phyloP scores from a whole-genome alignment of 331 rosid species.

The Pyracantha coccinea region DNA sequence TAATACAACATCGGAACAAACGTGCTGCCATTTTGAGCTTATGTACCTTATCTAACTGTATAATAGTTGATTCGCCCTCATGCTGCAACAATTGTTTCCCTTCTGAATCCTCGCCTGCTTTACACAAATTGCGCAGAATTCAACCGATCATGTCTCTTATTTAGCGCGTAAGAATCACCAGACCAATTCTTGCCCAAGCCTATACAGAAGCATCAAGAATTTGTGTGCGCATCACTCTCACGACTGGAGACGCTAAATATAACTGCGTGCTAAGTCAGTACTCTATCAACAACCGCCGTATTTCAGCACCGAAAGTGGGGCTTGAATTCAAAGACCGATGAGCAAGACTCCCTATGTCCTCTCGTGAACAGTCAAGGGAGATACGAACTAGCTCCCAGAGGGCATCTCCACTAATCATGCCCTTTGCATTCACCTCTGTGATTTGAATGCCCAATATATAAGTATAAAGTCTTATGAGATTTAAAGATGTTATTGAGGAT shows the following conservation, averaged over 20 bases:
- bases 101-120: conserved; percentile 9
- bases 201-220: conserved; percentile 9
- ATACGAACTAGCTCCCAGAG: conserved; percentile 96
- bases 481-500: background rate
- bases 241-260: background rate
- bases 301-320: conserved; percentile 66
- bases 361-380: conserved; percentile 87
- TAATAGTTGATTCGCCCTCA: background rate
- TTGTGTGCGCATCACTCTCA: background rate
- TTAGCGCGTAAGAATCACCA: background rate
- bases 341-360: conserved; percentile 89
- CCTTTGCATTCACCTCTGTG: conserved; percentile 91
- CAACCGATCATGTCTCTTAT: background rate
- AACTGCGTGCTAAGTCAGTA: conserved; percentile 22
- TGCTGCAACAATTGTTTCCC: background rate
- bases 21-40: background rate
- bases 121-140: conserved; percentile 19
- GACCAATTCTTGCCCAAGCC: conserved; percentile 1
- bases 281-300: conserved; percentile 68
- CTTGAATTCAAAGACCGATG: conserved; percentile 60
- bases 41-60: background rate
- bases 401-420: conserved; percentile 92
- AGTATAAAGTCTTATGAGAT: background rate
- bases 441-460: background rate
- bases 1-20: conserved; percentile 16